These are phyloP conservation scores for Amanita exitialis DNA, from an alignment of 768 basidiomycete genomes.

Conservation along the genomic window DNA sequence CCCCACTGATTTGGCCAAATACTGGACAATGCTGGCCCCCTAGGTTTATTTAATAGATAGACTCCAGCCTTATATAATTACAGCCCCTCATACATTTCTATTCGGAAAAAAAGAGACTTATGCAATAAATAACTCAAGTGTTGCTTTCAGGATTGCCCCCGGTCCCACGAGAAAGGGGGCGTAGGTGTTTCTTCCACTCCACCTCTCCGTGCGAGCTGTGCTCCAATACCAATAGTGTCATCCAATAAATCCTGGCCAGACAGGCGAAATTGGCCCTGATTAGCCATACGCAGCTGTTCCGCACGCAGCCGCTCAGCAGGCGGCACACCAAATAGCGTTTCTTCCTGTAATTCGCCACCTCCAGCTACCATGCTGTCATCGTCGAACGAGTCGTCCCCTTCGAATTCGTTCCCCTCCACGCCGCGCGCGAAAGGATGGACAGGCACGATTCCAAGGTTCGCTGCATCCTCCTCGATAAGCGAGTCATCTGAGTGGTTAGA, in stretches of 20 bases:
- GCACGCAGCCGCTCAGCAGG: slow-evolving; percentile 35
- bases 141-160: neutral
- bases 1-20: too few species aligned
- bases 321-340: slow-evolving; percentile 65
- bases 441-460: slow-evolving; percentile 25
- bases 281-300: slow-evolving; percentile 8
- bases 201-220: slow-evolving; percentile 37
- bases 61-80: too few species aligned
- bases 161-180: slow-evolving; percentile 23
- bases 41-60: too few species aligned
- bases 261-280: slow-evolving; percentile 34
- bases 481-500: slow-evolving; percentile 54
- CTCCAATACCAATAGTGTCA: slow-evolving; percentile 53
- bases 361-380: slow-evolving; percentile 25
- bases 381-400: slow-evolving; percentile 47
- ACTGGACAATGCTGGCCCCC: too few species aligned
- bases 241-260: slow-evolving; percentile 53
- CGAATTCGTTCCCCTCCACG: slow-evolving; percentile 32
- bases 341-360: slow-evolving; percentile 31
- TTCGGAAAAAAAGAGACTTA: too few species aligned
- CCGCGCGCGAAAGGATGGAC: slow-evolving; percentile 53
- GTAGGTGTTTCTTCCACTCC: slow-evolving; percentile 59
- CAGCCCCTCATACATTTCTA: too few species aligned
- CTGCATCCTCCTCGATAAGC: slow-evolving; percentile 35
- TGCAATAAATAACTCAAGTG: neutral